These are phyloP conservation scores for Pleurotus citrinopileatus DNA, from an alignment of 768 basidiomycete species.

Conservation along the genomic window DNA sequence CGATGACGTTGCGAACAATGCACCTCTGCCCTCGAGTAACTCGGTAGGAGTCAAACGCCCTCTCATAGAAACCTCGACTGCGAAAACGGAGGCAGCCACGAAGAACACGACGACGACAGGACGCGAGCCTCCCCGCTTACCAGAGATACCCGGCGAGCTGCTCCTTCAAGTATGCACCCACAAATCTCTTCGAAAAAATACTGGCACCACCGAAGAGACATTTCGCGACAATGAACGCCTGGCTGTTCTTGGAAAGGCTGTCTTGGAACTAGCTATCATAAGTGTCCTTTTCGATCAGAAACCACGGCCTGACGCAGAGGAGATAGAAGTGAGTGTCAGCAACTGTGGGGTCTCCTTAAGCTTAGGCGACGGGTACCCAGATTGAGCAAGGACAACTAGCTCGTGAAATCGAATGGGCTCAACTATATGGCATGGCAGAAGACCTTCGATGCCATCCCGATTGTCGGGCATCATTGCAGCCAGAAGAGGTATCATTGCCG, in stretches of 20 bases:
- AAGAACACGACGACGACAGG: not conserved
- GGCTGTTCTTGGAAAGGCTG: constrained; percentile 44
- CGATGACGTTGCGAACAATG: not conserved
- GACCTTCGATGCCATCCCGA: constrained; percentile 46
- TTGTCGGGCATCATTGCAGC: constrained; percentile 28
- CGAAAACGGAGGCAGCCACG: constrained; percentile 18
- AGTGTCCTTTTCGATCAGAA: constrained; percentile 44
- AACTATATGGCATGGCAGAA: constrained; percentile 41
- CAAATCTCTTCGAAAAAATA: constrained; percentile 49
- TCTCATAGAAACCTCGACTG: constrained; percentile 26
- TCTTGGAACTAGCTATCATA: constrained; percentile 46
- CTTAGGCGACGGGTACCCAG: not conserved
- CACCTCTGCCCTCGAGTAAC: not conserved
- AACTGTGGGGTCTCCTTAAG: not conserved
- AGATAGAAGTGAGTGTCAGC: constrained; percentile 46
- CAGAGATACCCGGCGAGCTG: constrained; percentile 45
- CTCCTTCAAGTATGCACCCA: constrained; percentile 72
- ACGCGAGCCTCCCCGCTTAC: constrained; percentile 35
- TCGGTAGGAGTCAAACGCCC: constrained; percentile 3
- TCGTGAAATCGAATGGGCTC: constrained; percentile 42
- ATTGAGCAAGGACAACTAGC: constrained; percentile 17
- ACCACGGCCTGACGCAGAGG: constrained; percentile 45
- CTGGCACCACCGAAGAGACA: constrained; percentile 34
- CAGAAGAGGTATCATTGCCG: constrained; percentile 38
- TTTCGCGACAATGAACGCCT: constrained; percentile 55